These are phyloP conservation scores for Ustilago loliicola DNA, from an alignment of 1,284 basidiomycete genomes.

Conservation along the genomic window DNA sequence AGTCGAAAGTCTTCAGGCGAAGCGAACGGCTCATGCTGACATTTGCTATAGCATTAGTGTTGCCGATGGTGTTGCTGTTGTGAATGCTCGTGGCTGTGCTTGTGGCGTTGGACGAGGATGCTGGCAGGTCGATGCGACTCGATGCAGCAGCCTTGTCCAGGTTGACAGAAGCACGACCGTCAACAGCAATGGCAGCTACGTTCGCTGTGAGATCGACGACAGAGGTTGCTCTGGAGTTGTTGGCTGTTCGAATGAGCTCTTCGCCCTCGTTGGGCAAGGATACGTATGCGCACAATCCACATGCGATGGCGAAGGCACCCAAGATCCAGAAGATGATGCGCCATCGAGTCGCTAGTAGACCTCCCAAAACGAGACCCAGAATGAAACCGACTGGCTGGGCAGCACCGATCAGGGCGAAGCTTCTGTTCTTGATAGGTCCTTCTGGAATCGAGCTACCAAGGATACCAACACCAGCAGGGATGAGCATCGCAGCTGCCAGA, in stretches of 20 bases:
- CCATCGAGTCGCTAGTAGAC: conserved; percentile 77
- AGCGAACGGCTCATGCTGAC: conserved; percentile 23
- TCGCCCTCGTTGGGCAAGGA: conserved; percentile 72
- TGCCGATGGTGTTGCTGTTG: neutral
- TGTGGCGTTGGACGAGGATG: conserved; percentile 8
- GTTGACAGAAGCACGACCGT: conserved; percentile 14
- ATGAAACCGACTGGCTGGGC: conserved; percentile 80
- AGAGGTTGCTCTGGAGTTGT: conserved; percentile 16
- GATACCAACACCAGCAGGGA: conserved; percentile 65
- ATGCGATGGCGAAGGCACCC: conserved; percentile 75
- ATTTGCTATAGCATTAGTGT: neutral
- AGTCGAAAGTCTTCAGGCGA: conserved; percentile 75
- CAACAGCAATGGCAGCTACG: conserved; percentile 4
- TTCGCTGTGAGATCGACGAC: conserved; percentile 20
- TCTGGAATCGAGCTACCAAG: conserved; percentile 66
- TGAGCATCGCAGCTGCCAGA: conserved; percentile 47
- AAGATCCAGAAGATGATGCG: conserved; percentile 77
- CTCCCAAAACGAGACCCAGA: conserved; percentile 79
- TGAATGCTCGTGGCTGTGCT: conserved; percentile 1
- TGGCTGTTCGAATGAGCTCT: conserved; percentile 28
- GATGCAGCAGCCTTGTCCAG: neutral
- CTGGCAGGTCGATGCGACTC: conserved; percentile 9
- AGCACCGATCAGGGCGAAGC: conserved; percentile 71
- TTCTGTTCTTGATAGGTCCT: conserved; percentile 65
- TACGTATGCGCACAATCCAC: conserved; percentile 73